Evolutionary conservation across 1,284 basidiomycete genomes (phyloP), one percentile per base, ranked within the genome.

Genomic region (Naganishia liquefaciens): DNA sequence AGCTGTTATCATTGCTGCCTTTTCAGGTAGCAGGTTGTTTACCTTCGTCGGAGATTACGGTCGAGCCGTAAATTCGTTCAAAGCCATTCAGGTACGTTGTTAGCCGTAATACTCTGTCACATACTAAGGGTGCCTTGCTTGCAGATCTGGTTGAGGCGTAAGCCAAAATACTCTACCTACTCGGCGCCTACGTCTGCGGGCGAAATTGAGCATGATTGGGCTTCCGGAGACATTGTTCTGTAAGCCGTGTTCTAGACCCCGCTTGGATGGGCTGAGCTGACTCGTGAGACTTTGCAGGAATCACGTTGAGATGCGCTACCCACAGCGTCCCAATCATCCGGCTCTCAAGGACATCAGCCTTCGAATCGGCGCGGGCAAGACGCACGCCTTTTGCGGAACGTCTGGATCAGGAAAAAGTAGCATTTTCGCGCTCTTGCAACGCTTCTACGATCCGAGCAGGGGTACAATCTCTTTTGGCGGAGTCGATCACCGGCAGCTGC

Each of bases 391-490:
- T 40, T 74, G 72, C 54, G 75, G 74, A 53, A 66, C 66, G 27
- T 68, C 60, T 46, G 66, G 68, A 5, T 66, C 68, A 1, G 70
- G 69, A 1, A 69, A 69, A 28, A 68, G 61, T 51, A 69, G 72
- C 44, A 69, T 77, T 23, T 71, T 81, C n/a, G 72, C 77, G 5
- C 66, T 81, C 15, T 67, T 81, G 6, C 74, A 77, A 60, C 74
- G 80, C 0, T 81, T 81, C 69, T 82, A 82, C 71, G 79, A 81
- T 52, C 76, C 79, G 0, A 69, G 64, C 17, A 64, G 66, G 6
- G 81, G 81, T 4, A 73, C 72, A 19, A 77, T 81, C 61, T 67
- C 68, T 10, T 70, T 80, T 46, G 79, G 76, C 33, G 79, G 78
- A 17, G 62, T 70, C 5, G 80, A 82, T 63, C 73, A 79, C 52